Percentiles rank a stretch among this genome's conserved stretches.
Evolutionary conservation across 345 rosid genomes (phyloP).

Genomic region (Salix suchowensis): DNA sequence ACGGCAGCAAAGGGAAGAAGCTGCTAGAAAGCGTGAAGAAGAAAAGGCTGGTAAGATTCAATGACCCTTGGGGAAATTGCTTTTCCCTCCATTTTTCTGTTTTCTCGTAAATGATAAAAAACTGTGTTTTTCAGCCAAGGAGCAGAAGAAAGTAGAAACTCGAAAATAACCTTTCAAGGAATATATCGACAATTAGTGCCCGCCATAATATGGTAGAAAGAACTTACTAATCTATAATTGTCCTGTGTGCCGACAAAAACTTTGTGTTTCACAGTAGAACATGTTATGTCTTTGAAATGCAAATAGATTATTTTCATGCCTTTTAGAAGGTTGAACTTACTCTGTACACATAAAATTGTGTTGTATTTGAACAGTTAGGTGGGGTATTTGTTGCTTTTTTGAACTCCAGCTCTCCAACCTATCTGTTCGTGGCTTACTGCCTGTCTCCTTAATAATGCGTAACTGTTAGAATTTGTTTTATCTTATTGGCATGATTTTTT

Average conservation of each 20-base stretch:
- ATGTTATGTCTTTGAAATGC: not conserved
- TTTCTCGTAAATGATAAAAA: not conserved
- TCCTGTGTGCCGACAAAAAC: not conserved
- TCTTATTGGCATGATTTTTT: no score
- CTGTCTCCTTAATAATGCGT: no score
- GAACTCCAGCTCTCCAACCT: not conserved
- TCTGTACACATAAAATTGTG: not conserved
- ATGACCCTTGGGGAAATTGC: not conserved
- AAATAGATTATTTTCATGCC: slow-evolving; percentile 7
- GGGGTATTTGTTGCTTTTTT: not conserved
- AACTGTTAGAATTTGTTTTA: no score
- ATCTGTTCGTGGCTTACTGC: not conserved
- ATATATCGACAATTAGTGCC: not conserved
- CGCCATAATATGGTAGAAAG: not conserved
- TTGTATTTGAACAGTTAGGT: not conserved
- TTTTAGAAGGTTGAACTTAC: not conserved
- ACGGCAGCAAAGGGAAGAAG: slow-evolving; percentile 81
- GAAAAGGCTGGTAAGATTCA: slow-evolving; percentile 54
- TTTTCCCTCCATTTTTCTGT: not conserved
- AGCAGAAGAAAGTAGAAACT: slow-evolving; percentile 56
- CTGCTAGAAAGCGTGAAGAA: slow-evolving; percentile 66
- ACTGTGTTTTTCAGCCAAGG: slow-evolving; percentile 43
- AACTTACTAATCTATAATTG: slow-evolving; percentile 7
- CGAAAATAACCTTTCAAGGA: slow-evolving; percentile 41
- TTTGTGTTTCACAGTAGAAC: slow-evolving; percentile 6